These are phyloP conservation scores for Thelonectria olida DNA, from an alignment of 2,329 filamentous ascomycete species.

Conservation along the genomic window DNA sequence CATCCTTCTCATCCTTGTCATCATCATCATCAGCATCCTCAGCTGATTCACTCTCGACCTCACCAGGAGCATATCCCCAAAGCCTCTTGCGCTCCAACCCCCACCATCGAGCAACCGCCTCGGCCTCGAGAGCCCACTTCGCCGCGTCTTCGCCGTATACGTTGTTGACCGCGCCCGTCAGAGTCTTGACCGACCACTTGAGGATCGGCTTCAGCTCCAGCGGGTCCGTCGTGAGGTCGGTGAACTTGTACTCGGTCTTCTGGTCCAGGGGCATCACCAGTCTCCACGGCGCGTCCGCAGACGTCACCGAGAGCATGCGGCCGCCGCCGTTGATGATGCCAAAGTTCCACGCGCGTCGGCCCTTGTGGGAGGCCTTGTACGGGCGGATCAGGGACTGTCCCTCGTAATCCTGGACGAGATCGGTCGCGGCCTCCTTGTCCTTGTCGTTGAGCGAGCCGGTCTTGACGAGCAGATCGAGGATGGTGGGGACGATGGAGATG, in stretches of 20 bases:
- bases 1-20: background rate
- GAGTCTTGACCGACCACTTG: conserved; percentile 38
- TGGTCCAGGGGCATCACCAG: conserved; percentile 45
- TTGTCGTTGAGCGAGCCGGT: conserved; percentile 43
- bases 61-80: conserved; percentile 18
- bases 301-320: conserved; percentile 45
- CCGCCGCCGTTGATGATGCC: conserved; percentile 47
- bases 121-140: conserved; percentile 41
- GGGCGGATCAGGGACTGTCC: conserved; percentile 47
- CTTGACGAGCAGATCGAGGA: conserved; percentile 46
- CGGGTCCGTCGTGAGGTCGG: conserved; percentile 40
- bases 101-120: conserved; percentile 38
- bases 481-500: conserved; percentile 46
- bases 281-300: conserved; percentile 43
- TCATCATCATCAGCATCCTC: background rate
- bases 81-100: conserved; percentile 35
- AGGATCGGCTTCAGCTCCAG: conserved; percentile 39
- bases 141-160: conserved; percentile 36
- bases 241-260: conserved; percentile 45
- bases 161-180: conserved; percentile 31
- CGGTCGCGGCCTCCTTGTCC: conserved; percentile 36
- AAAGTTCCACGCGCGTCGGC: conserved; percentile 46
- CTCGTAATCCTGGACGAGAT: conserved; percentile 46
- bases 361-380: conserved; percentile 35
- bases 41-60: background rate